Evolutionary conservation across 108 stramenopile genomes (phyloP), one percentile per base, ranked within the genome.

Genomic region (Pseudonitzschia multiseries): DNA sequence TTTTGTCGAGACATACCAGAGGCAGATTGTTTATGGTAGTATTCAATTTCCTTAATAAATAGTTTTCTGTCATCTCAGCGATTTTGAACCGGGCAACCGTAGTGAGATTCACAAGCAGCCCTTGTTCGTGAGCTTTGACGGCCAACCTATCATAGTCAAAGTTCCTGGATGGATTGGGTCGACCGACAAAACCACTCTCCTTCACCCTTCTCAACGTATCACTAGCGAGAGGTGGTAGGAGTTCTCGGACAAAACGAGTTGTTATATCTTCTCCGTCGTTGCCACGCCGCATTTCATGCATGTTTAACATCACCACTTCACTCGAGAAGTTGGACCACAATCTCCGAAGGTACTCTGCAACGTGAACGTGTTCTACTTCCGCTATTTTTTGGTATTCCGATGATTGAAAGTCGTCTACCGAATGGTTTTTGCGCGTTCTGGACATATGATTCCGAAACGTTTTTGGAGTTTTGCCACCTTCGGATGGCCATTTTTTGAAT

Each of bases 391-490:
- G 10, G 31, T 59, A 59, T 26, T 59, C 31, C 26, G 57, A 59
- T 27, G 24, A 31, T 9, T 31, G 4, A 27, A 59, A n/a, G 21
- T 48, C 18, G 18, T 48, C 46, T 48, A 3, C 12, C 14, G 46
- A 14, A 48, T 18, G 17, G 1, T 48, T 14, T 48, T 48, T 48
- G 31, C 14, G 57, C 14, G 8, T 59, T 15, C 57, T 3, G 12
- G 57, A 24, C 26, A 31, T 27, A 22, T 59, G n/a, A 8, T 59
- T n/a, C n/a, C 22, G 26, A 59, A 59, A 59, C 14, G 17, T 59
- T 59, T 59, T 59, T n/a, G 24, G n/a, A 26, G 29, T 28, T 59
- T 59, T 59, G 8, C 57, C 57, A 31, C 57, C 57, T 24, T 59
- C 31, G 21, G 57, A 59, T 26, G 57, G 57, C 57, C 57, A 59